These are phyloP conservation scores for Yueomyces sp. DNA, from an alignment of 805 yeast genomes.

Conservation along the genomic window DNA sequence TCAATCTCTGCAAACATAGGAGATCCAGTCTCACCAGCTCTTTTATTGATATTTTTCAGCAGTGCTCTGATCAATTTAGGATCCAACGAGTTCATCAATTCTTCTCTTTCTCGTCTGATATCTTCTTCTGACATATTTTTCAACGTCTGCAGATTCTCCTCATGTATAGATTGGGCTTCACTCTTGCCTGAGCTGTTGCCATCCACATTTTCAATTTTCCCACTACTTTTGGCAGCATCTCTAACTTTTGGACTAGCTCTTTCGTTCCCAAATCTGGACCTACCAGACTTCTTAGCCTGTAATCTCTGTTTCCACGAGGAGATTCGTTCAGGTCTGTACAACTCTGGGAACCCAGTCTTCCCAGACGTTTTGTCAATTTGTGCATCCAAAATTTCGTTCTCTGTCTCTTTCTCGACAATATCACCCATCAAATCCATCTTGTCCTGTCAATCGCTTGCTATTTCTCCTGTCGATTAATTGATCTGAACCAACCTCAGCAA, in stretches of 20 bases:
- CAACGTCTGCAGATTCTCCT: slow-evolving; percentile 55
- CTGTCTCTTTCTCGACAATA: slow-evolving; percentile 47
- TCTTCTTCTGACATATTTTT: slow-evolving; percentile 53
- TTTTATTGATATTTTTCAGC: slow-evolving; percentile 39
- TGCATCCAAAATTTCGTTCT: slow-evolving; percentile 3
- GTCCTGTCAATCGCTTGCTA: not conserved
- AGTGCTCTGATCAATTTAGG: slow-evolving; percentile 53
- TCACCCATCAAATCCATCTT: slow-evolving; percentile 60
- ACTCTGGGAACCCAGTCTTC: slow-evolving; percentile 20
- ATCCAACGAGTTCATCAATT: slow-evolving; percentile 51
- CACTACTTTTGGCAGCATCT: not conserved
- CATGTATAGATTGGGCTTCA: slow-evolving; percentile 64
- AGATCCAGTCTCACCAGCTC: slow-evolving; percentile 27
- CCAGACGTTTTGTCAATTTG: slow-evolving; percentile 1
- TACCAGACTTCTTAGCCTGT: slow-evolving; percentile 20
- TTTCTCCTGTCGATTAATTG: not conserved
- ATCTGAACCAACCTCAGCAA: no score
- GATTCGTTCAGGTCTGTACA: slow-evolving; percentile 26
- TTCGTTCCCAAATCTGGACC: not conserved
- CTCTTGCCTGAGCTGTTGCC: slow-evolving; percentile 14
- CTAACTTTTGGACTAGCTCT: not conserved
- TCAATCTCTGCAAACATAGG: slow-evolving; percentile 24
- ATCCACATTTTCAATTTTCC: not conserved
- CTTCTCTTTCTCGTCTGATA: slow-evolving; percentile 49
- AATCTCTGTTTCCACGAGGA: slow-evolving; percentile 39